phyloP scores from a whole-genome alignment of 1,284 basidiomycete genomes.

The Cryptococcus hybrid region DNA sequence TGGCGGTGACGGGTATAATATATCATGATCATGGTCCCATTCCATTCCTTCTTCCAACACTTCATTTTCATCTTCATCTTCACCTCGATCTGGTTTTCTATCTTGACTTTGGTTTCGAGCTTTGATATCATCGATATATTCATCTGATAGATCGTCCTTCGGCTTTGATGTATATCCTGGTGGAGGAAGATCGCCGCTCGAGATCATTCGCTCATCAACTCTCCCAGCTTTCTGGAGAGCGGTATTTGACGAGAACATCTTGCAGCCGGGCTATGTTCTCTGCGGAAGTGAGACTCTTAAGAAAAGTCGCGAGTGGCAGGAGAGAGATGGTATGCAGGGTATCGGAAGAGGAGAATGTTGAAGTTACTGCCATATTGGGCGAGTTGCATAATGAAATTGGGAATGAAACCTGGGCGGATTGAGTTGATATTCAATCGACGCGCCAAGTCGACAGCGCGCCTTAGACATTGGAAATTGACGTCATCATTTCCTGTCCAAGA shows the following conservation, averaged over 20 bases:
- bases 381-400: neutral
- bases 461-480: no score
- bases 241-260: slow-evolving; percentile 33
- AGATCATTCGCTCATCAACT: slow-evolving; percentile 31
- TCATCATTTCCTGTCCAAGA: no score
- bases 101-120: neutral
- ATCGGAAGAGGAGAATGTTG: slow-evolving; percentile 23
- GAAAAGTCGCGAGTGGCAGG: slow-evolving; percentile 26
- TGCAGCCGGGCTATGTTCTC: slow-evolving; percentile 13
- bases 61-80: neutral
- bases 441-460: no score
- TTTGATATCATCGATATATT: neutral
- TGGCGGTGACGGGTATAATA: slow-evolving; percentile 23
- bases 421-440: neutral
- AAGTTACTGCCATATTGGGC: neutral
- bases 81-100: neutral
- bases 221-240: slow-evolving; percentile 40
- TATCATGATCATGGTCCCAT: no score
- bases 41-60: neutral
- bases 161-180: neutral
- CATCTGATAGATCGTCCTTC: neutral
- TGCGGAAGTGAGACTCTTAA: neutral
- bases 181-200: slow-evolving; percentile 30
- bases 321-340: slow-evolving; percentile 31
- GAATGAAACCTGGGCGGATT: neutral